Conservation (phyloP, 2,329 filamentous ascomycete genomes). For the Trichoderma koningiopsis region DNA sequence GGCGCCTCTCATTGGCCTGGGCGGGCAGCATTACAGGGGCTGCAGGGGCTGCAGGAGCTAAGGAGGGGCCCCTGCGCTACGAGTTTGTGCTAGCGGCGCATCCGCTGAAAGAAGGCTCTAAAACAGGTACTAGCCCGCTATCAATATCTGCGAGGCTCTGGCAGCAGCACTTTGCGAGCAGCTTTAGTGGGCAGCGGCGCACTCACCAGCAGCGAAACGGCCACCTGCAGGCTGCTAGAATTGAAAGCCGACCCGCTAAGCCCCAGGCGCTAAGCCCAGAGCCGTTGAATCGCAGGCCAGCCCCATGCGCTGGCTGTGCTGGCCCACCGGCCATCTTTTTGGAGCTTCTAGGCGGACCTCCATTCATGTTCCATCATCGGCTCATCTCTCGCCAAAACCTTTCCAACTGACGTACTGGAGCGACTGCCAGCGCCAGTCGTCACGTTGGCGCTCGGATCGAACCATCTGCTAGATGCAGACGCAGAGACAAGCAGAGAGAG, state of each 20-base stretch:
- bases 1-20: slow-evolving; percentile 4
- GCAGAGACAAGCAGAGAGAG: neutral
- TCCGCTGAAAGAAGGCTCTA: slow-evolving; percentile 9
- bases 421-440: neutral
- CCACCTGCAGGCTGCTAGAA: neutral
- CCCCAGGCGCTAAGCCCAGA: slow-evolving; percentile 14
- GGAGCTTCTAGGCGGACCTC: slow-evolving; percentile 12
- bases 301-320: slow-evolving; percentile 12
- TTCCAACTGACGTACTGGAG: neutral
- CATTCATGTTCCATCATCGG: slow-evolving; percentile 16
- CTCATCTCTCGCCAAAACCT: neutral
- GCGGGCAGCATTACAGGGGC: slow-evolving; percentile 2
- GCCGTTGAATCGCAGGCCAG: slow-evolving; percentile 3
- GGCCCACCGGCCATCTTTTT: slow-evolving; percentile 9
- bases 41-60: slow-evolving; percentile 19
- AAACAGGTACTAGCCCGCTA: neutral
- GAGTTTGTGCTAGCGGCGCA: neutral
- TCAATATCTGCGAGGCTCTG: neutral
- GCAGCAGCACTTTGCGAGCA: neutral
- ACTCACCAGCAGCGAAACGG: neutral
- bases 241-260: slow-evolving; percentile 1
- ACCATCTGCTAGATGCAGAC: neutral
- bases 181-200: neutral
- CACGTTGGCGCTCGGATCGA: slow-evolving; percentile 4
- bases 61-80: slow-evolving; percentile 14